Percentiles rank a stretch among this genome's conserved stretches.
These are phyloP conservation scores for Ramaria rubella DNA, from an alignment of 768 basidiomycete species.

Conservation along the genomic window DNA sequence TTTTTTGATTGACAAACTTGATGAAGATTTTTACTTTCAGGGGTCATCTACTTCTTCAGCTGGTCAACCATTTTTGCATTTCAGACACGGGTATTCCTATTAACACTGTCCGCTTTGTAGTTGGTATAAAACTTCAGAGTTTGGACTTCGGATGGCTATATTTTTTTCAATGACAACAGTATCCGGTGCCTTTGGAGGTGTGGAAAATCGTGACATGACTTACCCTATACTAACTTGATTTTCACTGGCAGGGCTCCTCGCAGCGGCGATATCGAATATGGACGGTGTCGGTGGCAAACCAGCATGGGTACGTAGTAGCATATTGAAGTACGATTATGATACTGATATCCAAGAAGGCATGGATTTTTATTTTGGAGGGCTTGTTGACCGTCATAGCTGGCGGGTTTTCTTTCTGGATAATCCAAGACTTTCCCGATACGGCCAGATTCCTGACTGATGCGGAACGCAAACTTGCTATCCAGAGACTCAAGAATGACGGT, in stretches of 20 bases:
- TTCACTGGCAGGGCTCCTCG: conserved; percentile 40
- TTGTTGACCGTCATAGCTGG: conserved; percentile 56
- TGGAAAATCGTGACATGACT: conserved; percentile 14
- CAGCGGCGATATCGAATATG: conserved; percentile 65
- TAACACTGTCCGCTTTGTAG: conserved; percentile 25
- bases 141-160: conserved; percentile 61
- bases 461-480: conserved; percentile 63
- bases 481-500: conserved; percentile 56
- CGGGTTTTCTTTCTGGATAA: conserved; percentile 58
- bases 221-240: conserved; percentile 28
- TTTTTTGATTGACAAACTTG: conserved; percentile 19
- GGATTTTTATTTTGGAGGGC: conserved; percentile 74
- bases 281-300: conserved; percentile 56
- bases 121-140: conserved; percentile 77
- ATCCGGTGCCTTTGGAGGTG: conserved; percentile 64
- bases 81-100: neutral
- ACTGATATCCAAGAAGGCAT: no score
- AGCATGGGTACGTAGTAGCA: conserved; percentile 31
- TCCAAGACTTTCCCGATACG: conserved; percentile 72
- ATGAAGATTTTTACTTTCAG: neutral
- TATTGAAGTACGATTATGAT: no score
- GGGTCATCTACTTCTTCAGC: conserved; percentile 10
- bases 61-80: neutral
- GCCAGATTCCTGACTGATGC: conserved; percentile 60
- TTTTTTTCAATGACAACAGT: conserved; percentile 81